Evolutionary conservation across 306 rosid genomes (phyloP).

Genomic region (Pyrus bretschneideri): DNA sequence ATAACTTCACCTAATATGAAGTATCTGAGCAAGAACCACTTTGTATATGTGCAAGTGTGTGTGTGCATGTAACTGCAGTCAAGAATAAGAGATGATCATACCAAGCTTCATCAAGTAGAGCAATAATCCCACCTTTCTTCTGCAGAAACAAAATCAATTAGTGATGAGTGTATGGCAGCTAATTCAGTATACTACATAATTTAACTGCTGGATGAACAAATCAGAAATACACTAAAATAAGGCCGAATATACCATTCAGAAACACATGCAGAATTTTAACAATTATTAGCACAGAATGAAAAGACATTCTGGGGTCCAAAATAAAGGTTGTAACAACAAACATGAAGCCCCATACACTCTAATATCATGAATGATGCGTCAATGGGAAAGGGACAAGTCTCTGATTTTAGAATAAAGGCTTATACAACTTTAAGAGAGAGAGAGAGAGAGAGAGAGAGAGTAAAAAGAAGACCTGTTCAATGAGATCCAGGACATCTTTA

Average conservation of each 20-base stretch:
- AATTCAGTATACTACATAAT: slow-evolving; percentile 13
- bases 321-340: neutral
- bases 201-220: slow-evolving; percentile 6
- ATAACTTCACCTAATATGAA: neutral
- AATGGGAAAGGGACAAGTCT: neutral
- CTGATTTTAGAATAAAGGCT: neutral
- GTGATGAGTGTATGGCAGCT: neutral
- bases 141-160: slow-evolving; percentile 29
- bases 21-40: neutral
- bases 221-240: slow-evolving; percentile 11
- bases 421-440: neutral
- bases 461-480: slow-evolving; percentile 63
- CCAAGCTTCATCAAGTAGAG: slow-evolving; percentile 97
- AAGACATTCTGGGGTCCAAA: neutral
- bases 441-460: neutral
- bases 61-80: neutral
- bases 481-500: slow-evolving; percentile 84
- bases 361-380: neutral
- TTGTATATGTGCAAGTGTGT: neutral
- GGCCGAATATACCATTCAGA: neutral
- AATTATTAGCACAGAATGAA: neutral
- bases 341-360: neutral
- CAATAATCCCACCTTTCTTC: slow-evolving; percentile 90
- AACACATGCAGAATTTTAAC: neutral
- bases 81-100: slow-evolving; percentile 37